Evolutionary conservation across 2,329 filamentous ascomycete genomes (phyloP).

Genomic region (Phialocephala sp.): DNA sequence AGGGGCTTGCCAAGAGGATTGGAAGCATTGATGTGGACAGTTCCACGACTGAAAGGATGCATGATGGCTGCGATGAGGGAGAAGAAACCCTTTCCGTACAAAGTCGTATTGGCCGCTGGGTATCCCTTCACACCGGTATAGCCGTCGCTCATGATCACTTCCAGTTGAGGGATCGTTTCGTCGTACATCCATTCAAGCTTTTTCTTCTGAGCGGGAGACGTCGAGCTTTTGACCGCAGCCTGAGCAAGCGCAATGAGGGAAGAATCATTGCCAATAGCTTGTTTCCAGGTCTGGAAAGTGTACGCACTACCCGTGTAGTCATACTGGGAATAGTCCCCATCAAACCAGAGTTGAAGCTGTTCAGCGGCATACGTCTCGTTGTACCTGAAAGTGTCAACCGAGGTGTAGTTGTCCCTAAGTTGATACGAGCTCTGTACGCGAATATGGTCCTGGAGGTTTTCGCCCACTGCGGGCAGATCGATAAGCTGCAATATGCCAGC

Average conservation of each 20-base stretch:
- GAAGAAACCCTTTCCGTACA: constrained; percentile 33
- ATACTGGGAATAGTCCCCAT: constrained; percentile 27
- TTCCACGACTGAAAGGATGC: constrained; percentile 62
- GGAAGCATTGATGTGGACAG: constrained; percentile 57
- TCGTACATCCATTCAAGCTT: constrained; percentile 49
- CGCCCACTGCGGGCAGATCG: constrained; percentile 55
- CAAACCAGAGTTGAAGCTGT: constrained; percentile 42
- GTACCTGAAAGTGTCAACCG: constrained; percentile 31
- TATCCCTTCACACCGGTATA: constrained; percentile 47
- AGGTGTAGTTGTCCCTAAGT: constrained; percentile 29
- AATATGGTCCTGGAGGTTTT: constrained; percentile 55
- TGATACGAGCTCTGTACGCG: constrained; percentile 35
- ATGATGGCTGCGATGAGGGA: constrained; percentile 56
- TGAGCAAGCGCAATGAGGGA: constrained; percentile 44
- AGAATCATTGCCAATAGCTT: constrained; percentile 43
- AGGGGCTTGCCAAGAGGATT: constrained; percentile 48
- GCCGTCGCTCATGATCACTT: constrained; percentile 49
- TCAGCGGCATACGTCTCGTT: constrained; percentile 41
- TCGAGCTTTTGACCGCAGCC: constrained; percentile 39
- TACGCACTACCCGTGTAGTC: constrained; percentile 44
- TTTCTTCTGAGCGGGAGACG: constrained; percentile 45
- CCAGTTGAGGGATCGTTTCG: constrained; percentile 31
- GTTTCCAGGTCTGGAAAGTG: constrained; percentile 50
- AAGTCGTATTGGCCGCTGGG: constrained; percentile 20
- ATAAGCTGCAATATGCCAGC: constrained; percentile 51